Percentiles rank a stretch among this genome's conserved stretches.
phyloP scores from a whole-genome alignment of 306 rosid species.

The Luffa aegyptiaca region DNA sequence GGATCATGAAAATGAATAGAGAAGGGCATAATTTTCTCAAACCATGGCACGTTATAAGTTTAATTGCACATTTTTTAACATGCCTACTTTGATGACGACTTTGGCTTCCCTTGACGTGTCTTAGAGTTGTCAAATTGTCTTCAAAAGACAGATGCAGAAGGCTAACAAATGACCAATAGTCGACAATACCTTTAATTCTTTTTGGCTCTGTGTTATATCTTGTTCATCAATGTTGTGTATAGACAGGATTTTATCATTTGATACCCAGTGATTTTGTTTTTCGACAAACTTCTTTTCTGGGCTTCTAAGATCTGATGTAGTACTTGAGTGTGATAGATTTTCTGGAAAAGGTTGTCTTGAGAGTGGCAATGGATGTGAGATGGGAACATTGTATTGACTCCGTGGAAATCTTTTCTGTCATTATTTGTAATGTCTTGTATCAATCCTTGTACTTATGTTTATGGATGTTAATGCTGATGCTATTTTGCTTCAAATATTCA shows the following conservation, averaged over 20 bases:
- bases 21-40: background rate
- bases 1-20: background rate
- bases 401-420: background rate
- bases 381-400: background rate
- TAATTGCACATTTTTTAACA: background rate
- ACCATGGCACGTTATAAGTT: background rate
- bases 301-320: slow-evolving; percentile 3
- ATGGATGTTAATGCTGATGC: background rate
- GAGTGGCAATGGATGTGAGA: background rate
- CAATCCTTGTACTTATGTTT: background rate
- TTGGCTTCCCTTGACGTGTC: background rate
- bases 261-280: background rate
- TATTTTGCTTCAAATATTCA: slow-evolving; percentile 1
- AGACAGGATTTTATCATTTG: background rate
- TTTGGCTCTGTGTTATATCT: background rate
- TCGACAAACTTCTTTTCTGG: background rate
- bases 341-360: background rate
- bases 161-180: background rate
- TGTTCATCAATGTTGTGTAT: background rate
- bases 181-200: background rate
- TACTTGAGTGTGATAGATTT: background rate
- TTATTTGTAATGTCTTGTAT: background rate
- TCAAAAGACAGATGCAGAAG: background rate
- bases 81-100: background rate
- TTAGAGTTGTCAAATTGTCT: background rate